These are phyloP conservation scores for Chlorella sp. DNA, from an alignment of 139 green algal genomes.

Conservation along the genomic window DNA sequence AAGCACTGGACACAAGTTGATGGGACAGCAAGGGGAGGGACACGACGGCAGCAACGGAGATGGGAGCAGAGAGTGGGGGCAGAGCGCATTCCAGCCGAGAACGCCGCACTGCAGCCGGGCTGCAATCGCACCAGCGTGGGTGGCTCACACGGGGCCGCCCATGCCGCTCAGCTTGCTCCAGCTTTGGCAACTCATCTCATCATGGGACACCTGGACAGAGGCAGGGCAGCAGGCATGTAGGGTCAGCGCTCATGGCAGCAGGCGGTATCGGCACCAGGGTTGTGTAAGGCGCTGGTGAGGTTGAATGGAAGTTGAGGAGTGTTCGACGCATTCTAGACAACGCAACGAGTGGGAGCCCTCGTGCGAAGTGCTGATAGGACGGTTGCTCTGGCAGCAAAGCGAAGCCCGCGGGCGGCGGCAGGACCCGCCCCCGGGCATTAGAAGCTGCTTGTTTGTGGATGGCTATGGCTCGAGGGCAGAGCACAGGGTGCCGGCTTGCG, in stretches of 20 bases:
- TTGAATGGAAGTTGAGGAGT: slow-evolving; percentile 3
- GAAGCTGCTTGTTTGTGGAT: neutral
- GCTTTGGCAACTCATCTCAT: no score
- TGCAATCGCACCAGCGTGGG: no score
- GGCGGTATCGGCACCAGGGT: neutral
- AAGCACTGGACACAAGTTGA: no score
- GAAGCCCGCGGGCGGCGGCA: slow-evolving; percentile 10
- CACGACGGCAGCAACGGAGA: no score
- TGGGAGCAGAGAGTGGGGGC: no score
- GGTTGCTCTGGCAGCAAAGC: slow-evolving; percentile 19
- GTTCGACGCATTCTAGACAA: slow-evolving; percentile 12
- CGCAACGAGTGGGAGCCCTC: neutral
- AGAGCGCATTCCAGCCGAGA: no score
- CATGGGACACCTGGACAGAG: no score
- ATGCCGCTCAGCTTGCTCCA: no score
- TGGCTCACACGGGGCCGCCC: no score
- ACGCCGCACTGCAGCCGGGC: neutral
- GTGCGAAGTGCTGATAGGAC: slow-evolving; percentile 6
- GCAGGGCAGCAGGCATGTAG: neutral
- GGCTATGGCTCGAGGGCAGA: neutral
- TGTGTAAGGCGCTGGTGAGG: neutral
- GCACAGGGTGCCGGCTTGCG: neutral
- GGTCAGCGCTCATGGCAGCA: neutral
- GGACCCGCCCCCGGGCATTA: slow-evolving; percentile 19
- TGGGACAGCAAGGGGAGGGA: no score